These are phyloP conservation scores for Pythium periplocum DNA, from an alignment of 352 stramenopile genomes.

Conservation along the genomic window DNA sequence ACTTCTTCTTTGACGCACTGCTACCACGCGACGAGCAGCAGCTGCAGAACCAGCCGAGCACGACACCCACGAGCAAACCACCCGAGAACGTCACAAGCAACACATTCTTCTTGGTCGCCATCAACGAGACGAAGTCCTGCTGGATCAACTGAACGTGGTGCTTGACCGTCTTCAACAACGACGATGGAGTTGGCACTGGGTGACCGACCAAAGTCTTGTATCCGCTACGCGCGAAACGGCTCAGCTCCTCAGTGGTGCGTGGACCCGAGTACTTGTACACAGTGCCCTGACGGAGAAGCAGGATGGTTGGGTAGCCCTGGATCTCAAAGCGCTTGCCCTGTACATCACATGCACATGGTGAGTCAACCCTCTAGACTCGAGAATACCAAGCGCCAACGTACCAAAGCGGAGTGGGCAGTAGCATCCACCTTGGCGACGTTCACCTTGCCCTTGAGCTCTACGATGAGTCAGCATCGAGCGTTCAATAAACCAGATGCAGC, in stretches of 20 bases:
- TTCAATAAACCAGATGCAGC: not conserved
- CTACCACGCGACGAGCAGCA: conserved; percentile 54
- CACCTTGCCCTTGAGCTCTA: conserved; percentile 76
- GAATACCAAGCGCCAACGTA: conserved; percentile 8
- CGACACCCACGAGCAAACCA: conserved; percentile 53
- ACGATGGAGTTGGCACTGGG: conserved; percentile 26
- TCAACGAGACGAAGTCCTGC: conserved; percentile 58
- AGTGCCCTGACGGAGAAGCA: conserved; percentile 73
- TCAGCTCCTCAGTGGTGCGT: conserved; percentile 52
- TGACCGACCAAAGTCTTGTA: conserved; percentile 47
- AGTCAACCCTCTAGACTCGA: not conserved
- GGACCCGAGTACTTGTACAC: conserved; percentile 70
- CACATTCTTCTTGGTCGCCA: conserved; percentile 81
- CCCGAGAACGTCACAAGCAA: conserved; percentile 68
- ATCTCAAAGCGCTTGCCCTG: conserved; percentile 81
- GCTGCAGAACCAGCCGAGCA: conserved; percentile 65
- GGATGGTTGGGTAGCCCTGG: conserved; percentile 68
- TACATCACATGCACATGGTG: not conserved
- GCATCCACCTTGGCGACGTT: conserved; percentile 91
- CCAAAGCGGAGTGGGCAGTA: conserved; percentile 61
- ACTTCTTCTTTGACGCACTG: conserved; percentile 28
- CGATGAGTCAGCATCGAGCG: not conserved
- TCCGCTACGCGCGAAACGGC: conserved; percentile 49
- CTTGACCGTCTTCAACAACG: conserved; percentile 27
- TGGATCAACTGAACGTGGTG: conserved; percentile 48